phyloP scores from a whole-genome alignment of 129 eudicot genomes.

The Helichrysum umbraculigerum region DNA sequence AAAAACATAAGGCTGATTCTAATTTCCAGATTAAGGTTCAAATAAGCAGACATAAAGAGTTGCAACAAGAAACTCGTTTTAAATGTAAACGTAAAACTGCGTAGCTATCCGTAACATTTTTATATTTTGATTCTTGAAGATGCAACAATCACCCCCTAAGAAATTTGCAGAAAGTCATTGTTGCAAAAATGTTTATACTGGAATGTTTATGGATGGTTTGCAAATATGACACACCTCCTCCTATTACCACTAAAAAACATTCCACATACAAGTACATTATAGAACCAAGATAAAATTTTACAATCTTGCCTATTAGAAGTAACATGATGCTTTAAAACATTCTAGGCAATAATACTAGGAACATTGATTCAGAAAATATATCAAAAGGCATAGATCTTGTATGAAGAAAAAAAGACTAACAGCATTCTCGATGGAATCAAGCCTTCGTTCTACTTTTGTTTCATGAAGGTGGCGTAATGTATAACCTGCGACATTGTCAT shows the following conservation, averaged over 20 bases:
- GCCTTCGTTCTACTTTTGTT: conserved; percentile 70
- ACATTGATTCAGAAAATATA: conserved; percentile 10
- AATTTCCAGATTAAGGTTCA: neutral
- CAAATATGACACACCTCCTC: too few species aligned
- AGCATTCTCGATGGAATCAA: conserved; percentile 81
- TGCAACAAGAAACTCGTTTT: neutral
- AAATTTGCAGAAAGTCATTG: neutral
- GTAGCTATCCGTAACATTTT: neutral
- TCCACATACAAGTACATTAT: too few species aligned
- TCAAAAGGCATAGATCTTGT: conserved; percentile 6
- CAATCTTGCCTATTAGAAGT: neutral
- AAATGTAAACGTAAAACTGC: neutral
- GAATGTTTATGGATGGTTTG: too few species aligned
- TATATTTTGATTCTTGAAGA: neutral
- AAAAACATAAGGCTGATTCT: neutral
- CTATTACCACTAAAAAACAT: too few species aligned
- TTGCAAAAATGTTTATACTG: neutral
- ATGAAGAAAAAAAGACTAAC: conserved; percentile 44
- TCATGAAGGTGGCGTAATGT: conserved; percentile 79
- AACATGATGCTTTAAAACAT: conserved; percentile 1
- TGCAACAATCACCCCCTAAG: neutral
- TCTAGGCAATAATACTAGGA: neutral
- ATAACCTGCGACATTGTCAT: conserved; percentile 59
- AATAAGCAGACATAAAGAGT: neutral
- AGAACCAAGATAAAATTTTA: too few species aligned